A percentile compares a stretch with the other conserved stretches of the same genome.
These are phyloP conservation scores for Perilla frutescens DNA, from an alignment of 257 asterid species.

Conservation along the genomic window DNA sequence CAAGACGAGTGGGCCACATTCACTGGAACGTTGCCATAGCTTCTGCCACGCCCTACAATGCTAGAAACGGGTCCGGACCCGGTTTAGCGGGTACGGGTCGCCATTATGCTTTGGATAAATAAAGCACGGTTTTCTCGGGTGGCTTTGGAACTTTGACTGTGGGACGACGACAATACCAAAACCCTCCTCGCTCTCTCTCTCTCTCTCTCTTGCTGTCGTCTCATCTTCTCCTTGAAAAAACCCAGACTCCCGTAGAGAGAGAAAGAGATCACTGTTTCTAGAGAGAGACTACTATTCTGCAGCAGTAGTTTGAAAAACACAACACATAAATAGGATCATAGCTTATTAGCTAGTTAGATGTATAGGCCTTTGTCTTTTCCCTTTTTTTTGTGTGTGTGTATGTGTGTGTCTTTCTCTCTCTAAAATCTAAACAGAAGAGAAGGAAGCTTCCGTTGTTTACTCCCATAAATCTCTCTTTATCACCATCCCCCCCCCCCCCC, in stretches of 20 bases:
- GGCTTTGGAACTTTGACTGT: slow-evolving; percentile 60
- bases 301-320: slow-evolving; percentile 36
- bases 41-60: slow-evolving; percentile 40
- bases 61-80: slow-evolving; percentile 21
- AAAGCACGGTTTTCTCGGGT: slow-evolving; percentile 67
- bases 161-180: slow-evolving; percentile 64
- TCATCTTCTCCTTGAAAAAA: slow-evolving; percentile 33
- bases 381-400: not conserved
- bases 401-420: not conserved
- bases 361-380: slow-evolving; percentile 32
- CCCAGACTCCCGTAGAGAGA: slow-evolving; percentile 25
- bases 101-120: slow-evolving; percentile 39
- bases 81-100: slow-evolving; percentile 10
- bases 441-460: slow-evolving; percentile 52
- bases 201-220: slow-evolving; percentile 34
- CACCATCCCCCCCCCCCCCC: not conserved
- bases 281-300: slow-evolving; percentile 8
- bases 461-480: slow-evolving; percentile 27
- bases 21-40: slow-evolving; percentile 31
- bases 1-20: slow-evolving; percentile 53
- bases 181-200: slow-evolving; percentile 31
- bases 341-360: not conserved
- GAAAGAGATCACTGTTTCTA: not conserved
- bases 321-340: slow-evolving; percentile 31
- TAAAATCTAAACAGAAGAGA: not conserved